Evolutionary conservation across 1,284 basidiomycete genomes (phyloP), one percentile per base, ranked within the genome.

Genomic region (Ceratobasidium sp.): DNA sequence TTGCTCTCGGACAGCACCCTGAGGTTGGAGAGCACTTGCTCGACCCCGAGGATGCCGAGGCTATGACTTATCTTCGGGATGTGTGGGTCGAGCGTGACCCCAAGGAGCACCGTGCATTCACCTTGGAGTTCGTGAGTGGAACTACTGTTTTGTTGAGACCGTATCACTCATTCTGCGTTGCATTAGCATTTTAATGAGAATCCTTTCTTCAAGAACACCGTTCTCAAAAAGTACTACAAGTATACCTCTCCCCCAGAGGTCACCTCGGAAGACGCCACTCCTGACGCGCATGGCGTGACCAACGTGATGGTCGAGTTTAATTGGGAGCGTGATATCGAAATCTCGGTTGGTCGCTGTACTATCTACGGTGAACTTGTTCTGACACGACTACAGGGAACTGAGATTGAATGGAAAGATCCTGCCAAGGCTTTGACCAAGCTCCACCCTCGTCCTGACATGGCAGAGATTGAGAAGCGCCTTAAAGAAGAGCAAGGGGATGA

Each of bases 391-490:
- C 34, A 91, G 89, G 80, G 83, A 53, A 83, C 73, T 67, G 85
- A 86, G 79, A 91, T 95, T 72, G 79, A 87, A 77, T 95, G 93
- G 93, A 95, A 94, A 79, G 87, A 90, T 73, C 81, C 87, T 50
- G 82, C 86, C 52, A 88, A 91, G 73, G 89, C 89, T 54, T 78
- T 94, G 75, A 88, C 86, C 35, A 92, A 92, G 78, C 74, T 89
- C 70, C 88, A 92, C 78, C 92, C 93, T 52, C 87, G 87, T 45
- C 83, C 86, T 58, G 74, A 76, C 32, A 58, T 71, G 31, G 71
- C 72, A 29, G 84, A 83, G 67, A 87, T 87, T 42, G 86, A 79
- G 27, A 86, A 87, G 49, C 49, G 25, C 3, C 10, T 65, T 15
- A 83, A 85, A 25, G 86, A 87, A 3, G 58, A 57, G 10, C n/a